Percentiles rank a stretch among this genome's conserved stretches.
phyloP scores from a whole-genome alignment of 1,284 basidiomycete genomes.

The Stereum hirsutum region DNA sequence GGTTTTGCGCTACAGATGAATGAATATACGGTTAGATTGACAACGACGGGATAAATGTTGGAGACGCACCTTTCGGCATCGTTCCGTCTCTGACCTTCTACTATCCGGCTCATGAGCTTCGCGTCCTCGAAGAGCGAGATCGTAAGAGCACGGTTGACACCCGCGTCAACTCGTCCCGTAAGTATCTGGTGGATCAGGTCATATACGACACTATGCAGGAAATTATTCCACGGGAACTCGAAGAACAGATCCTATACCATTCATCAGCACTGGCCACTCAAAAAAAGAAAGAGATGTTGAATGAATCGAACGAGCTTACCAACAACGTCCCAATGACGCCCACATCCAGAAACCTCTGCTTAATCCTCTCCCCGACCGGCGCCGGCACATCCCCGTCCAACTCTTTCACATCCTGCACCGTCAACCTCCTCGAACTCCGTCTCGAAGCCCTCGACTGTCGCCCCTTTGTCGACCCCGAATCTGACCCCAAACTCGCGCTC shows the following conservation, averaged over 20 bases:
- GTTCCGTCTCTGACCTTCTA: constrained; percentile 77
- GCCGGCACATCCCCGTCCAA: constrained; percentile 17
- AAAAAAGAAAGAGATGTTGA: constrained; percentile 1
- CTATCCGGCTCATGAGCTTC: constrained; percentile 69
- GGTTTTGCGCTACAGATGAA: constrained; percentile 39
- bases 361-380: constrained; percentile 70
- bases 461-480: constrained; percentile 23
- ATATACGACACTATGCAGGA: constrained; percentile 95
- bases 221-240: constrained; percentile 96
- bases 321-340: constrained; percentile 68
- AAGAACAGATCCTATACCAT: constrained; percentile 80
- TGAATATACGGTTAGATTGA: not conserved
- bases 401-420: constrained; percentile 20
- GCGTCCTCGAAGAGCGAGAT: constrained; percentile 78
- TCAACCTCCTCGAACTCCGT: constrained; percentile 39
- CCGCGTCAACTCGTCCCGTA: constrained; percentile 73
- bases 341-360: constrained; percentile 65
- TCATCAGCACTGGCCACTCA: too few species aligned
- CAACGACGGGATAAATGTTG: constrained; percentile 1
- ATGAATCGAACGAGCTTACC: constrained; percentile 32
- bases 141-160: constrained; percentile 75
- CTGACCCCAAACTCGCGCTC: constrained; percentile 24
- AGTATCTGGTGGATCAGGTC: constrained; percentile 95
- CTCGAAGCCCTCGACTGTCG: constrained; percentile 36
- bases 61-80: constrained; percentile 54